phyloP scores from a whole-genome alignment of 2,329 filamentous ascomycete species.

The Fusarium penzigii region DNA sequence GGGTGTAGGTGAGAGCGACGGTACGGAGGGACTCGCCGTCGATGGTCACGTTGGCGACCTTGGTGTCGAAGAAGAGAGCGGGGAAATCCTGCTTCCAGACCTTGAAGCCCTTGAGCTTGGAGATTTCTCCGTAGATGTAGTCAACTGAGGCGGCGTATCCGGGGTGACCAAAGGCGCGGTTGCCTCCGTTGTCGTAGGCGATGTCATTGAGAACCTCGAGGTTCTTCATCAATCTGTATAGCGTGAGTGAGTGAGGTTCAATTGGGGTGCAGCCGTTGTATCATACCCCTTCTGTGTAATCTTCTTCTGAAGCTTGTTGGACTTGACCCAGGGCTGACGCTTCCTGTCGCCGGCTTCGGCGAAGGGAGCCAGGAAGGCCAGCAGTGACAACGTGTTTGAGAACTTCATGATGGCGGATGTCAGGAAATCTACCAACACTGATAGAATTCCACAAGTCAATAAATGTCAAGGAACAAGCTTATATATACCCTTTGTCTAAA shows the following conservation, averaged over 20 bases:
- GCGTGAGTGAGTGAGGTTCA: not conserved
- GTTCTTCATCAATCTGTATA: slow-evolving; percentile 24
- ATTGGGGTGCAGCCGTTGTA: rapidly evolving
- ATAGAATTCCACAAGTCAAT: not conserved
- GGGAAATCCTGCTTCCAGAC: slow-evolving; percentile 34
- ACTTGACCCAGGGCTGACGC: slow-evolving; percentile 17
- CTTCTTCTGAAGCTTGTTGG: slow-evolving; percentile 25
- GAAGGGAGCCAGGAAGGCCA: slow-evolving; percentile 30
- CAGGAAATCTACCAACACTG: not conserved
- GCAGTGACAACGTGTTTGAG: slow-evolving; percentile 11
- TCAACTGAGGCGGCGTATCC: slow-evolving; percentile 38
- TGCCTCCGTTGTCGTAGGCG: slow-evolving; percentile 34
- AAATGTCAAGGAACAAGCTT: not conserved
- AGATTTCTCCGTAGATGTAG: slow-evolving; percentile 31
- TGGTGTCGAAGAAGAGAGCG: slow-evolving; percentile 28
- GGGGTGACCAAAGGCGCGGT: slow-evolving; percentile 33
- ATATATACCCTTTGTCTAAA: not conserved
- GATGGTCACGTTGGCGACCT: slow-evolving; percentile 24
- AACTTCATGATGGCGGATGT: slow-evolving; percentile 19
- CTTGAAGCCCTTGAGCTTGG: slow-evolving; percentile 28
- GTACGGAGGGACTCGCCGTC: slow-evolving; percentile 28
- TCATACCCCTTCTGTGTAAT: slow-evolving; percentile 26
- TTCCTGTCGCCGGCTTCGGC: slow-evolving; percentile 19
- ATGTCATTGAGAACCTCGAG: slow-evolving; percentile 31
- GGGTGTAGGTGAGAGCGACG: slow-evolving; percentile 33